Base-by-base conservation (phyloP, 495 filamentous ascomycete genomes). In the Trichoderma reesei region DNA sequence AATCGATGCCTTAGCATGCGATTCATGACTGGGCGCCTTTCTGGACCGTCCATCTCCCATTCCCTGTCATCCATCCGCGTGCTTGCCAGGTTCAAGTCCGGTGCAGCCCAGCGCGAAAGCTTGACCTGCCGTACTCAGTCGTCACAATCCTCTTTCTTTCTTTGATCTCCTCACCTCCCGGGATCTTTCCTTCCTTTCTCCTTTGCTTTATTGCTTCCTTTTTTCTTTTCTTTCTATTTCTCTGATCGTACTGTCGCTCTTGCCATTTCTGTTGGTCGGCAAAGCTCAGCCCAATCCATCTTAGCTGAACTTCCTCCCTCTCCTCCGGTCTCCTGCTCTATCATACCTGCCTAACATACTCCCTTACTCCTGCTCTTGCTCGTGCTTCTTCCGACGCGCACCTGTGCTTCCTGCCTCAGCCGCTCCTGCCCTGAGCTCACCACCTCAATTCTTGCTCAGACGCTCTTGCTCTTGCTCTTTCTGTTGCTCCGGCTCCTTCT, bases 361-460 rank as follows among this genome's bases (percentile, higher is more conserved):
- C 48, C 60, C 20, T 26, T 26, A 9, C 63, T 41, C 36, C 26
- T 9, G 39, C 31, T 61, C 51, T 6, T 33, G 80, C 73, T 59
- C 74, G 73, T 48, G 64, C 72, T 56, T 68, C 67, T 3, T 26
- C 26, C 26, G 26, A 26, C 26, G 26, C 26, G 26, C 26, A 26
- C 26, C 26, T 46, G 42, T 14, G 5, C n/a, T 46, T 46, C n/a
- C 13, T 18, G 11, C 13, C 13, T 46, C 1, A 26, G 26, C 26
- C 26, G n/a, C 42, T 46, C 11, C 42, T 46, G 38, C 6, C 11
- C 38, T 39, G 6, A 39, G 38, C 2, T 39, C 38, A 7, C 38
- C 6, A 11, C 38, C 11, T 11, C 38, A 6, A 39, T 1, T 39
- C 38, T 39, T 39, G 38, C 38, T 39, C 38, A 39, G 6, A 18